These are phyloP conservation scores for Penicillium sp. DNA, from an alignment of 2,329 filamentous ascomycete genomes.

Conservation along the genomic window DNA sequence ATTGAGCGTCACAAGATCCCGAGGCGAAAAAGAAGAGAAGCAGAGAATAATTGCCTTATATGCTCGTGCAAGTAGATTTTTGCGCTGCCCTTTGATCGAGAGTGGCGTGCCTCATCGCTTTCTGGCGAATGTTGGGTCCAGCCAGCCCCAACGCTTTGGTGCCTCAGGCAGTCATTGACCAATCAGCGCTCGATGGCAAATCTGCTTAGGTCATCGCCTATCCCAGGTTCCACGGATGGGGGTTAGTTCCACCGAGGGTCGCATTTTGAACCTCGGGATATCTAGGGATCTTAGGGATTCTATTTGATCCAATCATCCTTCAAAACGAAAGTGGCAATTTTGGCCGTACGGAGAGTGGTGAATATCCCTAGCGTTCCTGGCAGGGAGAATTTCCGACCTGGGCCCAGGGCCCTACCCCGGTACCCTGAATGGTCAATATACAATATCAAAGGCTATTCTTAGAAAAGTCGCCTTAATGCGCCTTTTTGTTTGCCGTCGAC, in stretches of 20 bases:
- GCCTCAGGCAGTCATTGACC: constrained; percentile 7
- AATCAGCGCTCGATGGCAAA: background rate
- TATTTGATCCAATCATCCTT: background rate
- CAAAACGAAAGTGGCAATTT: background rate
- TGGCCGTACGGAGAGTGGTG: background rate
- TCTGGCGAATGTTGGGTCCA: constrained; percentile 29
- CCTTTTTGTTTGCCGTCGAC: no score
- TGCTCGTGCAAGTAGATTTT: constrained; percentile 3
- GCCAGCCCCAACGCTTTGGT: constrained; percentile 32
- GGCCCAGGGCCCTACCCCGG: background rate
- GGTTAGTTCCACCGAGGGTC: background rate
- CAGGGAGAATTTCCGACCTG: background rate
- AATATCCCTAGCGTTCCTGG: background rate
- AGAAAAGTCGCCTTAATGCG: no score
- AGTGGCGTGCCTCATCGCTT: constrained; percentile 17
- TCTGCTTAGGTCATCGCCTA: background rate
- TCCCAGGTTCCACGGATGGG: background rate
- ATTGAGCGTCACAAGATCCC: constrained; percentile 30
- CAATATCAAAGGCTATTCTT: no score
- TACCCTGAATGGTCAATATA: no score
- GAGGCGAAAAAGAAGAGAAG: constrained; percentile 14
- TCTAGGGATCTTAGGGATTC: background rate
- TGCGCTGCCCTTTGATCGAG: constrained; percentile 1
- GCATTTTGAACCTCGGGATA: background rate
- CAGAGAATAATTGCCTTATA: constrained; percentile 3